These are phyloP conservation scores for Pythium periplocum DNA, from an alignment of 352 stramenopile species.

Conservation along the genomic window DNA sequence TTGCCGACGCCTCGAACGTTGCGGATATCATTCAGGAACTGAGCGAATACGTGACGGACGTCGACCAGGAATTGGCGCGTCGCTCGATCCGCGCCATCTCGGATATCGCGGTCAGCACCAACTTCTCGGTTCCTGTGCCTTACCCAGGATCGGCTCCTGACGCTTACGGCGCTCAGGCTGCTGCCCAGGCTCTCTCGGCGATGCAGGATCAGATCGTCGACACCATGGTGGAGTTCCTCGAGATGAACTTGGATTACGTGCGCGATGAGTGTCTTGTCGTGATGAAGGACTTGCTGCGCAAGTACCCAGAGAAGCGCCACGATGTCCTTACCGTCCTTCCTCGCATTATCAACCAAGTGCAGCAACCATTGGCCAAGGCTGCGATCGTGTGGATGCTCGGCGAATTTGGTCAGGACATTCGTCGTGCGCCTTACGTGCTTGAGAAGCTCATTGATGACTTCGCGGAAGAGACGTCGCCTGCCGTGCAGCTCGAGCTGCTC, in stretches of 20 bases:
- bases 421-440: conserved; percentile 95
- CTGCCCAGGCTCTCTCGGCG: conserved; percentile 52
- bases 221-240: conserved; percentile 95
- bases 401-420: conserved; percentile 93
- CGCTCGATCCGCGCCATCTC: conserved; percentile 92
- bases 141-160: conserved; percentile 51
- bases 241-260: conserved; percentile 96
- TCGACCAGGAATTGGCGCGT: conserved; percentile 90
- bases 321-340: conserved; percentile 87
- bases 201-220: conserved; percentile 88
- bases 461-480: conserved; percentile 81
- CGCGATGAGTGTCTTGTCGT: conserved; percentile 94
- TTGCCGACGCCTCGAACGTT: conserved; percentile 93
- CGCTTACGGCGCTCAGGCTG: conserved; percentile 60
- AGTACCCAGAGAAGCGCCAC: conserved; percentile 92
- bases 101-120: conserved; percentile 88
- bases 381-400: conserved; percentile 96
- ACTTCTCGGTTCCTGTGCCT: conserved; percentile 35
- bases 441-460: conserved; percentile 95
- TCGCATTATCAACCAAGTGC: conserved; percentile 66
- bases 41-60: conserved; percentile 95
- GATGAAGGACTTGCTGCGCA: conserved; percentile 94
- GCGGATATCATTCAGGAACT: conserved; percentile 97
- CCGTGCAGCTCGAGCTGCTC: conserved; percentile 93
- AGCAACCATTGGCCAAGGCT: conserved; percentile 87